Conservation (phyloP, 1,284 basidiomycete species). For the Xerocomus amazonicus region DNA sequence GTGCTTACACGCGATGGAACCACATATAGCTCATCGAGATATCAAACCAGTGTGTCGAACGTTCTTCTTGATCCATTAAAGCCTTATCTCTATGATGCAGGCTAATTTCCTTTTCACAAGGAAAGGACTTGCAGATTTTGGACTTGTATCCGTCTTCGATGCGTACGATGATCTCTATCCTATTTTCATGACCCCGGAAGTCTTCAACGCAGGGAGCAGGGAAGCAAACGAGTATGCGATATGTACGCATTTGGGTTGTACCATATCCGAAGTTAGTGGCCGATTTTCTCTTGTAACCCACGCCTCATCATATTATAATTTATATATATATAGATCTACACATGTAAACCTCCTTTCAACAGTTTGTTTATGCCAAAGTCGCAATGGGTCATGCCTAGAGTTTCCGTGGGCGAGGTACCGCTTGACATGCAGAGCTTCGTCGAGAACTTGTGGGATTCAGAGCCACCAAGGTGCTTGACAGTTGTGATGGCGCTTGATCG, state of each 20-base stretch:
- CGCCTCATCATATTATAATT: neutral
- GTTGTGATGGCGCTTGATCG: no score
- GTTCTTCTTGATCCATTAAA: neutral
- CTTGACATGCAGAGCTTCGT: neutral
- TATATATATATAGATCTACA: constrained; percentile 14
- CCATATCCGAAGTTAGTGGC: constrained; percentile 25
- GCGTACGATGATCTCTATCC: constrained; percentile 6
- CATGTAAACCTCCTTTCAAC: constrained; percentile 12
- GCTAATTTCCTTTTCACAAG: constrained; percentile 27
- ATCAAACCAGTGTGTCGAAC: constrained; percentile 24
- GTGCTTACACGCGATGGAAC: constrained; percentile 28
- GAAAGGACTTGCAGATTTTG: constrained; percentile 28
- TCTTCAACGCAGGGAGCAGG: constrained; percentile 6
- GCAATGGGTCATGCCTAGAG: constrained; percentile 1
- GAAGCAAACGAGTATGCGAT: constrained; percentile 24
- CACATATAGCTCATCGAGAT: constrained; percentile 26
- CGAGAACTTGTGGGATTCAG: no score
- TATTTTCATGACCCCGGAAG: constrained; percentile 25
- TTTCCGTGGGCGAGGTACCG: constrained; percentile 17
- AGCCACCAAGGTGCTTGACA: no score
- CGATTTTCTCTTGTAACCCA: neutral
- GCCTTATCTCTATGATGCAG: constrained; percentile 6
- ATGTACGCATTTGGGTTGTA: constrained; percentile 32
- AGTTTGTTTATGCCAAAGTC: neutral
- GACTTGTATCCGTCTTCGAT: constrained; percentile 25